Conservation (phyloP, 768 basidiomycete species). For the Russula ochroleuca region DNA sequence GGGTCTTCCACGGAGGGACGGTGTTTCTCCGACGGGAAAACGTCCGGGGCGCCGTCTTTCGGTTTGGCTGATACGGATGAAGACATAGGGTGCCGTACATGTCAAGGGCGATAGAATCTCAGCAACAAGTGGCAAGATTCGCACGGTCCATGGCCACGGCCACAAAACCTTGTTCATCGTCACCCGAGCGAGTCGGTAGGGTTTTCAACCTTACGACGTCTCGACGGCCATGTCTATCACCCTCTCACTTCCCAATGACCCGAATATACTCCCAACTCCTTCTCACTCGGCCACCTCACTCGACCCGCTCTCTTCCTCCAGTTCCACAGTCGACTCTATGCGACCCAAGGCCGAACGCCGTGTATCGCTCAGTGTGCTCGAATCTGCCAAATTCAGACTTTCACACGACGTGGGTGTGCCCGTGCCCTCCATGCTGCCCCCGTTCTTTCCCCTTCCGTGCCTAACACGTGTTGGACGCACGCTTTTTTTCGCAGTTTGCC, state of each 20-base stretch:
- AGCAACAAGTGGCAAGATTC: not conserved
- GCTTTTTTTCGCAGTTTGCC: slow-evolving; percentile 27
- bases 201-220: not conserved
- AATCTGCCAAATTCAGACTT: slow-evolving; percentile 36
- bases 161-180: not conserved
- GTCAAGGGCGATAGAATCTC: no score
- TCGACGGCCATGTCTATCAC: not conserved
- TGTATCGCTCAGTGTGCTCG: slow-evolving; percentile 34
- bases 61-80: no score
- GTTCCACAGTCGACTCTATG: slow-evolving; percentile 1
- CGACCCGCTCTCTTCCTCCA: slow-evolving; percentile 28
- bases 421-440: slow-evolving; percentile 28
- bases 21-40: no score
- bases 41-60: no score
- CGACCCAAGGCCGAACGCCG: slow-evolving; percentile 28
- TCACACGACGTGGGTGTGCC: slow-evolving; percentile 36
- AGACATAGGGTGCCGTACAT: no score
- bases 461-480: slow-evolving; percentile 37
- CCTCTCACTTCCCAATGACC: not conserved
- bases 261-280: not conserved
- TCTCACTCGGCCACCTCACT: slow-evolving; percentile 27
- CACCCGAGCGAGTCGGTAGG: not conserved
- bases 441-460: slow-evolving; percentile 30
- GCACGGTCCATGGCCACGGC: not conserved
- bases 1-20: no score